Evolutionary conservation across 208 protist species (phyloP).

Genomic region (Leishmania arabica): DNA sequence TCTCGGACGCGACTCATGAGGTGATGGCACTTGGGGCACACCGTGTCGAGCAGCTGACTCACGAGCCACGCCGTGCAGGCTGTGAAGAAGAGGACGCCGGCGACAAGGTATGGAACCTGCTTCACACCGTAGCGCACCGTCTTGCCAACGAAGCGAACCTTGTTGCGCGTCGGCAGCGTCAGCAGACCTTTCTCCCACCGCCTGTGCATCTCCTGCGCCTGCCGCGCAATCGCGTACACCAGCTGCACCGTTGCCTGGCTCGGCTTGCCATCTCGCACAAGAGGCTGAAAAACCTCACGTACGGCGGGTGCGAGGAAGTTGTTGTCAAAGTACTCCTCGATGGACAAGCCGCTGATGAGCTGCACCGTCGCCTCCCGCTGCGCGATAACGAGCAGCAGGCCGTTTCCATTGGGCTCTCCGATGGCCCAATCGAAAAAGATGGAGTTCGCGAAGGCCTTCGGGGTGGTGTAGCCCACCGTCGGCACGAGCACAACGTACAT

Average conservation of each 20-base stretch:
- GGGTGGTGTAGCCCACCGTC: slow-evolving; percentile 84
- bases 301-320: slow-evolving; percentile 75
- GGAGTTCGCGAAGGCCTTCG: slow-evolving; percentile 79
- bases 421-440: slow-evolving; percentile 90
- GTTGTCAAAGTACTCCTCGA: slow-evolving; percentile 81
- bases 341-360: slow-evolving; percentile 69
- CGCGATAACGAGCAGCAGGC: slow-evolving; percentile 77
- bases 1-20: slow-evolving; percentile 81
- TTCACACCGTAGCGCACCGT: slow-evolving; percentile 62
- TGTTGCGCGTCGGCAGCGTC: slow-evolving; percentile 66
- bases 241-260: slow-evolving; percentile 85
- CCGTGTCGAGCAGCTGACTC: slow-evolving; percentile 75
- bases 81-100: slow-evolving; percentile 63
- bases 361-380: slow-evolving; percentile 85
- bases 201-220: slow-evolving; percentile 79
- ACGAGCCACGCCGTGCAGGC: slow-evolving; percentile 57
- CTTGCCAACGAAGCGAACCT: slow-evolving; percentile 62
- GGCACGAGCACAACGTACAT: slow-evolving; percentile 87
- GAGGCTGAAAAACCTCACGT: slow-evolving; percentile 78
- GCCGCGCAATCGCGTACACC: slow-evolving; percentile 86
- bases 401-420: slow-evolving; percentile 74
- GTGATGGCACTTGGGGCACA: slow-evolving; percentile 72
- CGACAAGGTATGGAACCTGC: slow-evolving; percentile 63
- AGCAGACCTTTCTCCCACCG: slow-evolving; percentile 68
- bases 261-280: slow-evolving; percentile 74